Evolutionary conservation across 2,329 filamentous ascomycete genomes (phyloP), one percentile per base, ranked within the genome.

Genomic region (Pleomassaria siparia): DNA sequence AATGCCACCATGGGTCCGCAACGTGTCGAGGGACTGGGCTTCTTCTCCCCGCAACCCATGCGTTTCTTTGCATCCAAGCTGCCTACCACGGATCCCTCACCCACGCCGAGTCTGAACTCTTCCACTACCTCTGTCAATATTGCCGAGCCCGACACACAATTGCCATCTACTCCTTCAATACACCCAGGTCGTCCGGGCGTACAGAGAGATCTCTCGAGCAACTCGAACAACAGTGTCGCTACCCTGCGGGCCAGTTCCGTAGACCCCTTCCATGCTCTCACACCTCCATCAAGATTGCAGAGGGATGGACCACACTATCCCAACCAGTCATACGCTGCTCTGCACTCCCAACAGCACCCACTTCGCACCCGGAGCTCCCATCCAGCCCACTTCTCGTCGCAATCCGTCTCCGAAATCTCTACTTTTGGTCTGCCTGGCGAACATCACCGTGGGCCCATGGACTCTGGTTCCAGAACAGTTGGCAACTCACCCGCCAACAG

Each of bases 321-420:
- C 37, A 76, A 78, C 55, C 76, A 79, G 63, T 72, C 76, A 15
- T 76, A 76, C 59, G 71, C 76, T 39, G 76, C 75, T 2, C 65
- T 78, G 25, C 76, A 77, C 41, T 66, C 64, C 42, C 76, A 78
- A 59, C 74, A 77, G 47, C 71, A 75, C 39, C 61, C 72, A 11
- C 54, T 66, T 5, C 70, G 74, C 50, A 71, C 74, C 22, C 64
- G 70, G 37, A 74, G 68, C 49, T 71, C 72, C 4, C 71, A 76
- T 46, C 69, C 73, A 16, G 63, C 69, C 15, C 72, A 73, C 54
- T 71, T 71, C 43, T 58, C 66, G 0, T 62, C 63, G 28, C 63
- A 66, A 36, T 70, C 66, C 32, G 68, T 71, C 32, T 66, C 74
- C 11, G 63, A 73, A 35, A 71, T 75, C 22, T 64, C 74, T 46